Evolutionary conservation across 148 eudicot species (phyloP).

Genomic region (Chenopodium quinoa): DNA sequence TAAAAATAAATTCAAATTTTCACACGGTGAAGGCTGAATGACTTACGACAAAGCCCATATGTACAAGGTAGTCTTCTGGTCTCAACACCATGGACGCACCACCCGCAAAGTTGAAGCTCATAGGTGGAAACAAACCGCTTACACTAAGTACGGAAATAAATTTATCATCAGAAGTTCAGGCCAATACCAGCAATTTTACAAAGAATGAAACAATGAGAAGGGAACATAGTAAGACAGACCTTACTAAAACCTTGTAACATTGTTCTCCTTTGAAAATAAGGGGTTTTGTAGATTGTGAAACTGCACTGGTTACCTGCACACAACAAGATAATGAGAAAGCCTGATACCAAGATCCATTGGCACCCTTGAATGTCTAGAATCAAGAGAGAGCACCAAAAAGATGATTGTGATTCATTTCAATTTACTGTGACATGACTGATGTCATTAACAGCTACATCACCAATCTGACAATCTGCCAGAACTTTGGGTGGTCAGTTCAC

Average conservation of each 20-base stretch:
- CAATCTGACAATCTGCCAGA: too few relatives aligned
- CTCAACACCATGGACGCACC: slow-evolving; percentile 79
- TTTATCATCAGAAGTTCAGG: not conserved
- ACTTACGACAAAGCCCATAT: slow-evolving; percentile 76
- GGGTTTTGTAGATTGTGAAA: slow-evolving; percentile 61
- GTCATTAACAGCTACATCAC: too few relatives aligned
- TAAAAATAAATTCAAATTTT: not conserved
- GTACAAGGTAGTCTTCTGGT: slow-evolving; percentile 81
- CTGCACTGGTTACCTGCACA: slow-evolving; percentile 64
- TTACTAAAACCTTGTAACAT: slow-evolving; percentile 67
- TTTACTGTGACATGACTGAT: not conserved
- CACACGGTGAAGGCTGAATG: slow-evolving; percentile 15
- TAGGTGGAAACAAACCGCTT: slow-evolving; percentile 63
- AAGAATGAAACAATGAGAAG: not conserved
- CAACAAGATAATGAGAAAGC: slow-evolving; percentile 7
- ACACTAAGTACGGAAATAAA: slow-evolving; percentile 42
- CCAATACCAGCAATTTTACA: not conserved
- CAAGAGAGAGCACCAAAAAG: not conserved
- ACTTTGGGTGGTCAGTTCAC: too few relatives aligned
- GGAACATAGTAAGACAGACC: slow-evolving; percentile 35
- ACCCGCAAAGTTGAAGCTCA: slow-evolving; percentile 81
- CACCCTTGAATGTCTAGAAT: not conserved
- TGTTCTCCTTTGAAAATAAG: slow-evolving; percentile 57
- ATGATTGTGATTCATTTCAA: not conserved
- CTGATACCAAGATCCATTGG: not conserved